phyloP scores from a whole-genome alignment of 2,329 filamentous ascomycete genomes.

The Microsporum audouinii region DNA sequence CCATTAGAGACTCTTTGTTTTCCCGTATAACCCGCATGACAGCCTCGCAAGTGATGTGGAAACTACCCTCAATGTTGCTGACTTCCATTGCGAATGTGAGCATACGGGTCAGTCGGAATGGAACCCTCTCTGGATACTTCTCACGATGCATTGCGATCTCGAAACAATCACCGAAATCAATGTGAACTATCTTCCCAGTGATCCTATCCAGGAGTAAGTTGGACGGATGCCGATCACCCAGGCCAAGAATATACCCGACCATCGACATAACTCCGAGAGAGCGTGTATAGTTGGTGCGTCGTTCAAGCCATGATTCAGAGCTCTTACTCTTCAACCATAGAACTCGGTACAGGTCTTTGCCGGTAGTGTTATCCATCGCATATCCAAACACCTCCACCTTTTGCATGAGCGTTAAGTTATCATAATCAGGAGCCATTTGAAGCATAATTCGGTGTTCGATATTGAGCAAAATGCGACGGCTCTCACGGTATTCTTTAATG shows the following conservation, averaged over 20 bases:
- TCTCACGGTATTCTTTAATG: conserved; percentile 95
- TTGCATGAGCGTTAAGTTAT: conserved; percentile 97
- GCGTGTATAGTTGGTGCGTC: conserved; percentile 96
- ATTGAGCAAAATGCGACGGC: conserved; percentile 91
- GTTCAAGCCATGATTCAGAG: conserved; percentile 93
- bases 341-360: conserved; percentile 94
- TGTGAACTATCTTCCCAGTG: conserved; percentile 94
- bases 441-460: conserved; percentile 99
- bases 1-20: conserved; percentile 98
- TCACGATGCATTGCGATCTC: conserved; percentile 99
- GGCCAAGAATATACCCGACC: conserved; percentile 97
- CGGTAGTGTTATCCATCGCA: conserved; percentile 96
- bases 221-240: conserved; percentile 92
- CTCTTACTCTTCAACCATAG: conserved; percentile 98
- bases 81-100: conserved; percentile 99
- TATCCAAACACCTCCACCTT: conserved; percentile 99
- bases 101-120: conserved; percentile 96
- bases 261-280: conserved; percentile 99
- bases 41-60: conserved; percentile 94
- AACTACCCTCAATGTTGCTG: conserved; percentile 98
- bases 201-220: conserved; percentile 95
- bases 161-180: conserved; percentile 99
- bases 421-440: conserved; percentile 98
- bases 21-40: conserved; percentile 94
- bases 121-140: conserved; percentile 94